Base-by-base conservation (phyloP, 345 rosid species). In the Carallia pectinifolia region DNA sequence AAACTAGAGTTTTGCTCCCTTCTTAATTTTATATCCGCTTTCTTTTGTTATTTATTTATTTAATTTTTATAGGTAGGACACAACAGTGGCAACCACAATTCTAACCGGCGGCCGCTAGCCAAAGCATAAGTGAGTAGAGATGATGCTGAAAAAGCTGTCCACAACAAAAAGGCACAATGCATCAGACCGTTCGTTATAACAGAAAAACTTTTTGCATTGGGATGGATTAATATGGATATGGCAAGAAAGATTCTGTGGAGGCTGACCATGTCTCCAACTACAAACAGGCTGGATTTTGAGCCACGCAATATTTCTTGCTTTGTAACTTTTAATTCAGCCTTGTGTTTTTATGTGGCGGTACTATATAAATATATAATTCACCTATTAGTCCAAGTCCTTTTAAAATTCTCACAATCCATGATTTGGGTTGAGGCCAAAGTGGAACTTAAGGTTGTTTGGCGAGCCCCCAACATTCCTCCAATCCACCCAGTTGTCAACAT, bases 211-310 rank as follows among this genome's bases (percentile, higher is more conserved):
- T 23, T 23, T 23, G 23, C 23, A 23, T 23, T 23, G 23, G 23
- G 23, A 23, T 23, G 23, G 23, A 23, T 1, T 39, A 6, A 7
- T 7, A 31, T 31, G 55, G 15, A 7, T 17, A 58, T 10, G n/a
- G 31, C n/a, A 66, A 8, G 36, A 37, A 19, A 71, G 64, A 61
- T 67, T 61, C 38, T 23, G 12, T 27, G 53, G 79, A 71, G 68
- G 53, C 80, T 80, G 37, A 90, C 96, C 93, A 91, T 84, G 59
- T 93, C 97, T 80, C 98, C 98, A 37, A 93, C 89, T 17, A 89
- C 92, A 60, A 90, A 93, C 64, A 90, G 89, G 80, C 90, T 84
- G 78, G 88, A 1, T 33, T 33, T 33, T 33, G 34, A 33, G 34
- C 34, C 2, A 33, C 4, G 34, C 34, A 23, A 23, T 23, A 23